phyloP scores from a whole-genome alignment of 345 rosid species.

The Citrus sp. region DNA sequence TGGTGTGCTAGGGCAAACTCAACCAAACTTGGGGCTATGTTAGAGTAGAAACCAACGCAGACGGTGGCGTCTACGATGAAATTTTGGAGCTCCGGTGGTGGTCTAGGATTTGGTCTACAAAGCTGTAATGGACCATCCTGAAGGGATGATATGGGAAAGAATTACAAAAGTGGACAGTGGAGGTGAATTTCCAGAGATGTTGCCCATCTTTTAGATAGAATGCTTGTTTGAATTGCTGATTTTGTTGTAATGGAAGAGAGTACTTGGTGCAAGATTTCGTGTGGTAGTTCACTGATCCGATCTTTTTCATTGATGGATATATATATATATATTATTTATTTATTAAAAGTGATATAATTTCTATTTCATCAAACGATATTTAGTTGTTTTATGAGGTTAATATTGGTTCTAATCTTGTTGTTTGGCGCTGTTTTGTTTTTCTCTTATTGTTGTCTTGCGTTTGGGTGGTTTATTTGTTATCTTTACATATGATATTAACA shows the following conservation, averaged over 20 bases:
- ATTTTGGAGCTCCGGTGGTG: neutral
- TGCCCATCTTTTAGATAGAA: neutral
- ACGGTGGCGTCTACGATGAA: neutral
- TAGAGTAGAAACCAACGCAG: neutral
- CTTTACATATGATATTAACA: neutral
- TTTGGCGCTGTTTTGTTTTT: neutral
- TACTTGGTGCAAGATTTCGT: constrained; percentile 1
- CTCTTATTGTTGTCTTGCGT: neutral
- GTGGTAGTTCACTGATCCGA: constrained; percentile 1
- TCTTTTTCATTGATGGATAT: neutral
- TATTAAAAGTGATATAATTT: too few species aligned
- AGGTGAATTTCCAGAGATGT: constrained; percentile 2
- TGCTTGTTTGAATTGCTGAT: neutral
- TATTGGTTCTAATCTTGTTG: neutral
- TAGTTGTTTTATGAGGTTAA: neutral
- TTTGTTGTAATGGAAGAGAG: neutral
- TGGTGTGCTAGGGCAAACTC: neutral
- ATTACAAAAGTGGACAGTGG: neutral
- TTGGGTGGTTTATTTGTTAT: neutral
- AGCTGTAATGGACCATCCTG: neutral
- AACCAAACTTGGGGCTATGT: neutral
- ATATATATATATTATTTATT: too few species aligned
- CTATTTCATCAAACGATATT: neutral
- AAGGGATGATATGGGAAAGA: neutral
- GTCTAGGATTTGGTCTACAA: neutral